phyloP scores from a whole-genome alignment of 75 land plant species.

The Picea sitchensis region DNA sequence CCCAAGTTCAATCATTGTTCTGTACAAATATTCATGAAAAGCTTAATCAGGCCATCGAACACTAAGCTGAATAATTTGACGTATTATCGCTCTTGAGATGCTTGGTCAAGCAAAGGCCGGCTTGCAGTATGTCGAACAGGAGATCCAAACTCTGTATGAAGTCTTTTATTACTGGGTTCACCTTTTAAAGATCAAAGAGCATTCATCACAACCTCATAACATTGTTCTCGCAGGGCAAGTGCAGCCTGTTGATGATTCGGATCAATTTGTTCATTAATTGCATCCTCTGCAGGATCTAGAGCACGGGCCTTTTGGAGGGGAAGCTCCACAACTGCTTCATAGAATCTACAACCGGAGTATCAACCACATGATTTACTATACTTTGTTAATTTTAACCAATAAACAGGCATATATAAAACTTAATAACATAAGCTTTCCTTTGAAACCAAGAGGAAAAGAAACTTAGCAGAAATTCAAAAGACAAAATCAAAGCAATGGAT shows the following conservation, averaged over 20 bases:
- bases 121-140: conserved; percentile 32
- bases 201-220: conserved; percentile 82
- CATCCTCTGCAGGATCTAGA: conserved; percentile 86
- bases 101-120: conserved; percentile 48
- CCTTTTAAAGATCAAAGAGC: conserved; percentile 82
- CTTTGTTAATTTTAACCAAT: neutral
- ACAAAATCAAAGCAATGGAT: neutral
- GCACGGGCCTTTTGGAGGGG: conserved; percentile 93
- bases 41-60: conserved; percentile 84
- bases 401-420: neutral
- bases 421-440: neutral
- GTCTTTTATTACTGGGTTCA: conserved; percentile 18
- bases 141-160: conserved; percentile 43
- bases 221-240: conserved; percentile 61
- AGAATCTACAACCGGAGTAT: conserved; percentile 57
- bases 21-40: conserved; percentile 86
- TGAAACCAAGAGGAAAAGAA: neutral
- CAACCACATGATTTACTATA: neutral
- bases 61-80: conserved; percentile 94
- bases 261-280: conserved; percentile 78
- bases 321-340: conserved; percentile 95
- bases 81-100: conserved; percentile 65
- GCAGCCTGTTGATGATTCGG: conserved; percentile 50
- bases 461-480: neutral
- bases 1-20: conserved; percentile 87